Base-by-base conservation (phyloP, 2,329 filamentous ascomycete species). In the Penicillium sp. region DNA sequence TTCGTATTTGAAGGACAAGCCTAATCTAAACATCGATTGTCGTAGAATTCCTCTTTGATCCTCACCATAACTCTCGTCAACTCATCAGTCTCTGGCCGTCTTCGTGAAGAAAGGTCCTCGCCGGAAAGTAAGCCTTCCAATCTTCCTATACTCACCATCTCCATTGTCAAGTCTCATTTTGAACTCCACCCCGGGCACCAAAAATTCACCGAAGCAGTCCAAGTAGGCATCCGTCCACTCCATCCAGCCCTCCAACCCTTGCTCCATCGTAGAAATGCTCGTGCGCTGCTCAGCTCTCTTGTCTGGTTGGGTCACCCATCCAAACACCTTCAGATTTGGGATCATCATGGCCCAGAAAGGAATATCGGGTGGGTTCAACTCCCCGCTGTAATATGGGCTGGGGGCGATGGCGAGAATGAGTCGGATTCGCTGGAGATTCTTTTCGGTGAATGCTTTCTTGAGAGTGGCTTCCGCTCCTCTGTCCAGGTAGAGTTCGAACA, bases 71-170 rank as follows among this genome's bases (percentile, higher is more conserved):
- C n/a, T 23, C 27, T 23, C 29, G 4, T 17, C 12, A 21, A 17
- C 44, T 33, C 27, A 33, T 6, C 42, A 35, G 9, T 52, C 4
- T 8, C 10, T 13, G 6, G 9, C 9, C 12, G 12, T 33, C 19
- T n/a, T 35, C 6, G 15, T 19, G 49, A 52, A 44, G 29, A 53
- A 53, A 7, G 51, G 51, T 15, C 51, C 51, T 29, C 42, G 51
- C 31, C 12, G 17, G 31, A 53, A 53, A 36, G 13, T 3, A 31
- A 47, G 15, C 1, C 23, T 27, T 0, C 29, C 49, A 10, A 52
- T 10, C 6, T 21, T 21, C 21, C 31, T 47, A 17, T 45, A 36
- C 8, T n/a, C 6, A 5, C 9, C 15, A 13, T 42, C 49, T 17
- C 13, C 51, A 4, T 38, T 38, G 13, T 17, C 23, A 15, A 27